A percentile compares a stretch with the other conserved stretches of the same genome.
These are phyloP conservation scores for Wickerhamiella dianesei DNA, from an alignment of 805 yeast species.

Conservation along the genomic window DNA sequence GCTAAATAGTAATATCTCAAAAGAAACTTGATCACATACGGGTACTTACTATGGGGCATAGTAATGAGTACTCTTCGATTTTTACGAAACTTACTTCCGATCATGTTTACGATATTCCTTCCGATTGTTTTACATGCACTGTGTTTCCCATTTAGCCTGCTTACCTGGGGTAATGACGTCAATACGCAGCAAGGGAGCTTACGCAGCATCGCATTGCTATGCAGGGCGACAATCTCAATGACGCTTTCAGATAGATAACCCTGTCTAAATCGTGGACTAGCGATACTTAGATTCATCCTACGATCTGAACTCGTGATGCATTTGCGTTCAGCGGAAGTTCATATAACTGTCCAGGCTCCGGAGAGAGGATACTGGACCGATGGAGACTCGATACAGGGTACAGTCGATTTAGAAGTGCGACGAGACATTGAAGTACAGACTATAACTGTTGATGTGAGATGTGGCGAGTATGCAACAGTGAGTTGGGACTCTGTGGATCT, in stretches of 20 bases:
- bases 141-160: background rate
- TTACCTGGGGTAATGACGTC: background rate
- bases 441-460: conserved; percentile 6
- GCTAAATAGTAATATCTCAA: too few species aligned
- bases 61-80: too few species aligned
- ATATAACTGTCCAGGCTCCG: conserved; percentile 3
- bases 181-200: background rate
- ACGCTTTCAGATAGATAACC: too few species aligned
- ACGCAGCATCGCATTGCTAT: background rate
- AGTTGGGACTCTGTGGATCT: background rate
- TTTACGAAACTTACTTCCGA: too few species aligned
- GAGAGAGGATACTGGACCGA: conserved; percentile 5
- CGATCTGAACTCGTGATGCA: too few species aligned
- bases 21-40: too few species aligned
- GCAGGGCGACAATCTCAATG: background rate
- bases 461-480: conserved; percentile 7
- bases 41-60: too few species aligned
- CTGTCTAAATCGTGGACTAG: too few species aligned
- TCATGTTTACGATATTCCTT: too few species aligned
- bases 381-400: conserved; percentile 7
- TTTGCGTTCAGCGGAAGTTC: conserved; percentile 6
- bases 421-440: conserved; percentile 8
- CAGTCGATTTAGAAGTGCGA: conserved; percentile 4
- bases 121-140: background rate
- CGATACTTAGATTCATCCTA: too few species aligned